These are phyloP conservation scores for Poa pratensis DNA, from an alignment of 176 grass and related monocot species.

Conservation along the genomic window DNA sequence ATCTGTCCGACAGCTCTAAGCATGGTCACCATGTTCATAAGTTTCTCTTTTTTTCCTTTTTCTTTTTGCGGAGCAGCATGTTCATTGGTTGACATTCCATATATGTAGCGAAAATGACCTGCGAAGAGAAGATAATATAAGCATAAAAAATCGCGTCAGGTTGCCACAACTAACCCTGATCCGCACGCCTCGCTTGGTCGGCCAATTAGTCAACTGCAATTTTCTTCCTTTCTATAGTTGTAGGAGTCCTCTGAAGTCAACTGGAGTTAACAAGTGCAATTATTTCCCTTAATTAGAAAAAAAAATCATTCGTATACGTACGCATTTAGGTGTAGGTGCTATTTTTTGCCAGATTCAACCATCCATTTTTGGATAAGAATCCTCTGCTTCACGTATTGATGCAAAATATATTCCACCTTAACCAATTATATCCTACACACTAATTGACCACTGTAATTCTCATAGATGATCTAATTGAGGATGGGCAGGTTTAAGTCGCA, in stretches of 20 bases:
- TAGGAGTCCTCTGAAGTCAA: background rate
- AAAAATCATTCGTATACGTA: background rate
- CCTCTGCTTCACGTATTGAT: background rate
- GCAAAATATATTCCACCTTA: background rate
- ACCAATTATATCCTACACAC: background rate
- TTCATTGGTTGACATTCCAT: slow-evolving; percentile 11
- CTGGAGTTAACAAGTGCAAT: background rate
- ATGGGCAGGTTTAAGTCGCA: background rate
- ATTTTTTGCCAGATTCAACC: background rate
- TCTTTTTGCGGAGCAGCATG: background rate
- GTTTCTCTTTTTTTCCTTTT: background rate
- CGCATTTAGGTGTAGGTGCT: background rate
- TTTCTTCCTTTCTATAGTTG: background rate
- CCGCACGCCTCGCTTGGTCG: slow-evolving; percentile 1
- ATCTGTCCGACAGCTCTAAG: background rate
- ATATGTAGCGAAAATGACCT: background rate
- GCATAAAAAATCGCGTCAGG: slow-evolving; percentile 10
- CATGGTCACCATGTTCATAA: slow-evolving; percentile 11
- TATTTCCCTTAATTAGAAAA: background rate
- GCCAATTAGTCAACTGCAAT: background rate
- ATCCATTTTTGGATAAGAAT: background rate
- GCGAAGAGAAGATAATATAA: background rate
- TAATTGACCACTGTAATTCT: background rate
- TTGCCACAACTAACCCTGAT: background rate
- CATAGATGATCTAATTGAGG: background rate